Evolutionary conservation across 805 yeast species (phyloP).

Genomic region (Jamesozyma piceae): DNA sequence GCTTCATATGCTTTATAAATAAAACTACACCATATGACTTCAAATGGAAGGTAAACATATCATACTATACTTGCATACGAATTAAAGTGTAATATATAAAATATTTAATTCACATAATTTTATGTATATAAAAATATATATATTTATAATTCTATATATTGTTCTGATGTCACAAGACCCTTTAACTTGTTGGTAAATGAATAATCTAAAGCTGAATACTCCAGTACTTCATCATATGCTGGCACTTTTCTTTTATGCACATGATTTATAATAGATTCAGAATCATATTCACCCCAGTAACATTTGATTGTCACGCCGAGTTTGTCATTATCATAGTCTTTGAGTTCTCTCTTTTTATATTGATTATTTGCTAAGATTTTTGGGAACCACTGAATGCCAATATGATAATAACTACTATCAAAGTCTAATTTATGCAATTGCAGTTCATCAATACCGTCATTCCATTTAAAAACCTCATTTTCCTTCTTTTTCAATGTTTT

Average conservation of each 20-base stretch:
- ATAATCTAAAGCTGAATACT: constrained; percentile 56
- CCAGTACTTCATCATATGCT: constrained; percentile 60
- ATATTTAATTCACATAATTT: neutral
- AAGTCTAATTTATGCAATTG: constrained; percentile 59
- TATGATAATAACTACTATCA: constrained; percentile 41
- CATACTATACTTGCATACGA: too few relatives aligned
- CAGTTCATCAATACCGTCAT: constrained; percentile 55
- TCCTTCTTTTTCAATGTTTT: constrained; percentile 31
- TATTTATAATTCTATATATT: constrained; percentile 36
- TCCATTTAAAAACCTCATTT: constrained; percentile 36
- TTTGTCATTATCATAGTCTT: constrained; percentile 26
- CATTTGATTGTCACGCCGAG: constrained; percentile 58
- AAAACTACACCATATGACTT: too few relatives aligned
- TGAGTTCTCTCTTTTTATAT: constrained; percentile 24
- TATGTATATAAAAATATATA: neutral
- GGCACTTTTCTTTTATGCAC: constrained; percentile 42
- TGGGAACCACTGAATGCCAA: constrained; percentile 75
- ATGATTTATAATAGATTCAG: constrained; percentile 34
- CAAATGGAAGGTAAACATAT: too few relatives aligned
- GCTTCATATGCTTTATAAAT: too few relatives aligned
- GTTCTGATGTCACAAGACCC: constrained; percentile 58
- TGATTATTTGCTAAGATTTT: constrained; percentile 33
- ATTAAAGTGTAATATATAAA: too few relatives aligned
- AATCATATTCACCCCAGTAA: constrained; percentile 68
- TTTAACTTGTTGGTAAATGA: constrained; percentile 55